Base-by-base conservation (phyloP, 768 basidiomycete genomes). In the Piloderma croceum region DNA sequence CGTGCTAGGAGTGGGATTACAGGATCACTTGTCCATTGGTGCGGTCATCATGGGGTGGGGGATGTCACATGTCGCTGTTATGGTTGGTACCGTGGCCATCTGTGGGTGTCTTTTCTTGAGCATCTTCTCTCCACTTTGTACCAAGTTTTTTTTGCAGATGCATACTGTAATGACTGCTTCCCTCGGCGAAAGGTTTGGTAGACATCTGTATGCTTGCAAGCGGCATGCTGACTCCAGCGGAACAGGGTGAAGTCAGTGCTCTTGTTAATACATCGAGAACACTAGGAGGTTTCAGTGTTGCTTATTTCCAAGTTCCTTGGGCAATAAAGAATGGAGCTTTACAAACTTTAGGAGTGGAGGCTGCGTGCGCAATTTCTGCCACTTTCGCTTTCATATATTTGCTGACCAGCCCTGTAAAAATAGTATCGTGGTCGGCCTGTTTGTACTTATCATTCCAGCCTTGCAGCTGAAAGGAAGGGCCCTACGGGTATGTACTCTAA, bases 1-100 rank as follows among this genome's bases (percentile, higher is more conserved):
- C 29, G 55, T 73, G 1, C 63, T 84, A 4, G 81, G 80, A 5
- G 72, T 69, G 0, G 58, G 71, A 3, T 57, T 81, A 35, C 67
- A 81, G 52, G 70, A 74, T 12, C 74, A 75, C 43, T 58, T 77
- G 1, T 65, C 63, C 24, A 56, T 71, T n/a, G 74, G 65, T 4
- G 76, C 71, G 1, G 52, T 82, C 20, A 65, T 83, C 39, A 73
- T 83, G 60, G 81, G 81, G 11, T 84, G 82, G 82, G 79, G 75
- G 7, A 71, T 82, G 38, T 70, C 78, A 1, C 66, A 78, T 44
- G 60, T 77, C 3, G 64, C 73, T 0, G 58, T 75, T 40, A 71
- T 82, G 68, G 67, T 82, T 41, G 73, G 68, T 51, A 83, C 81
- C 0, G 79, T 80, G 34, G 76, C 76, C 2, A 66, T 81, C 15